A percentile compares a stretch with the other conserved stretches of the same genome.
Conservation (phyloP, 2,329 filamentous ascomycete genomes). For the Leptographium procerum region DNA sequence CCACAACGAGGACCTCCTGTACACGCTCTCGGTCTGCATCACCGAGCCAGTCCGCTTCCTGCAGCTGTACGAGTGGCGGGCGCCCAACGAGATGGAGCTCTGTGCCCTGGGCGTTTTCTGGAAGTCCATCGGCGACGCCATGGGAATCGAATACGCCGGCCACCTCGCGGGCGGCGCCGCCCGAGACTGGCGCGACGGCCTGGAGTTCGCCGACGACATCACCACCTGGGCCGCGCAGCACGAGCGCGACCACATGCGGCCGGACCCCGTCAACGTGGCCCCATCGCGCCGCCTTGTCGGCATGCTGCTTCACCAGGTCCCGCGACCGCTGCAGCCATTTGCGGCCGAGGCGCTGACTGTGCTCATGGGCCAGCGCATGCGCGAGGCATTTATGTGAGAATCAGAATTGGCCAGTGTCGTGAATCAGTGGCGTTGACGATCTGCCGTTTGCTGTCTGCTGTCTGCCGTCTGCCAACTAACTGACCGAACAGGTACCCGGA, state of each 20-base stretch:
- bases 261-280: slow-evolving; percentile 33
- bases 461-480: too few relatives aligned
- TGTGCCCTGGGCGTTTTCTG: slow-evolving; percentile 59
- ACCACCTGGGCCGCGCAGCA: slow-evolving; percentile 40
- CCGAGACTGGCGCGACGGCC: slow-evolving; percentile 33
- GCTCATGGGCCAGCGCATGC: slow-evolving; percentile 52
- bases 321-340: slow-evolving; percentile 31
- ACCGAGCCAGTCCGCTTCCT: slow-evolving; percentile 55
- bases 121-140: slow-evolving; percentile 59
- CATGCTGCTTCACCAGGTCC: slow-evolving; percentile 46
- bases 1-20: slow-evolving; percentile 25
- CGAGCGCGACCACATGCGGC: slow-evolving; percentile 48
- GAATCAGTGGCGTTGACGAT: neutral
- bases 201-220: slow-evolving; percentile 40
- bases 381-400: slow-evolving; percentile 46
- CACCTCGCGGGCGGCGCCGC: slow-evolving; percentile 22
- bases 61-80: slow-evolving; percentile 57
- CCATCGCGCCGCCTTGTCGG: slow-evolving; percentile 48
- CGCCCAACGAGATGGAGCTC: slow-evolving; percentile 52
- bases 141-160: slow-evolving; percentile 46
- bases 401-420: too few relatives aligned
- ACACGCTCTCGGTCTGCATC: slow-evolving; percentile 45
- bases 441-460: too few relatives aligned
- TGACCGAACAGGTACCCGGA: slow-evolving; percentile 26
- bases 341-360: slow-evolving; percentile 41